Conservation (phyloP, 2,329 filamentous ascomycete genomes). For the Phymatotrichopsis omnivora region DNA sequence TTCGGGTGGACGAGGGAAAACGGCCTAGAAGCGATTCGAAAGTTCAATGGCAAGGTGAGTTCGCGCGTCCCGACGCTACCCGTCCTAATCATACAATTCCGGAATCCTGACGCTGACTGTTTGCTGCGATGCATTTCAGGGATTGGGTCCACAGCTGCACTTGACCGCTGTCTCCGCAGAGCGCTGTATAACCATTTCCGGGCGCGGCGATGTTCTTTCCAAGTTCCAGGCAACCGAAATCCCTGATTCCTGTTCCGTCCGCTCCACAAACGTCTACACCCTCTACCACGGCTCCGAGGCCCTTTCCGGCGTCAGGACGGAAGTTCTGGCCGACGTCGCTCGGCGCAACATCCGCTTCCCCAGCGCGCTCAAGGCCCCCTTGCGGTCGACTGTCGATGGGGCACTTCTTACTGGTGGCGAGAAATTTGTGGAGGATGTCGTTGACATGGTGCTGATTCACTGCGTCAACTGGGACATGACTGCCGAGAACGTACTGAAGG, state of each 20-base stretch:
- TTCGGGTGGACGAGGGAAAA: conserved; percentile 23
- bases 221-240: conserved; percentile 18
- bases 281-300: conserved; percentile 19
- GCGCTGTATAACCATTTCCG: conserved; percentile 19
- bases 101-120: conserved; percentile 9
- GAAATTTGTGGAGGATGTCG: conserved; percentile 13
- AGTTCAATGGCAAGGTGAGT: conserved; percentile 18
- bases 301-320: conserved; percentile 10
- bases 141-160: conserved; percentile 10
- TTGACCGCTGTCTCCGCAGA: conserved; percentile 19
- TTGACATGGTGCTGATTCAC: conserved; percentile 36
- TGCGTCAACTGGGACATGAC: conserved; percentile 39
- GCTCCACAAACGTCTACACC: conserved; percentile 23
- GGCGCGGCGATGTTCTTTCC: conserved; percentile 20
- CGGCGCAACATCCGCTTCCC: conserved; percentile 18
- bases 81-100: conserved; percentile 8
- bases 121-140: too few relatives aligned
- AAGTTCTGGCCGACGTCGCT: conserved; percentile 4
- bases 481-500: conserved; percentile 40
- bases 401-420: conserved; percentile 6
- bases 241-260: conserved; percentile 10
- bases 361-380: conserved; percentile 7
- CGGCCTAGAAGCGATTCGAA: conserved; percentile 18
- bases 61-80: conserved; percentile 5
- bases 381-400: conserved; percentile 18